Evolutionary conservation across 805 yeast genomes (phyloP).

Genomic region (Schwanniomyces polymorphus): DNA sequence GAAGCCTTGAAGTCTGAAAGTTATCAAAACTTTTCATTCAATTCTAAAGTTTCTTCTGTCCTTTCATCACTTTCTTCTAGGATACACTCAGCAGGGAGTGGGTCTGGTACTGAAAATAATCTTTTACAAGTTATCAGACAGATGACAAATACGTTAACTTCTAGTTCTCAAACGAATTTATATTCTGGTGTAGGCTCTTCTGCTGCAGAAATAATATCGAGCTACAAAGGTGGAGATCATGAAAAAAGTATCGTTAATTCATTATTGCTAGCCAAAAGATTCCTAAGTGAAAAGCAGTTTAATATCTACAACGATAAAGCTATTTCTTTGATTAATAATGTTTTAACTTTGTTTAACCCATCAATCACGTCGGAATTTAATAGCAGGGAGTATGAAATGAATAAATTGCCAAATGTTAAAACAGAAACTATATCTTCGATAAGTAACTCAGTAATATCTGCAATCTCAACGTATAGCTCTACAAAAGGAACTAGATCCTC

Average conservation of each 20-base stretch:
- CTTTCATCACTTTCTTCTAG: slow-evolving; percentile 30
- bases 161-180: slow-evolving; percentile 11
- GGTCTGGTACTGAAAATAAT: slow-evolving; percentile 20
- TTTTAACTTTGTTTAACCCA: slow-evolving; percentile 16
- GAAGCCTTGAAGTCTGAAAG: slow-evolving; percentile 18
- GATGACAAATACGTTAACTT: slow-evolving; percentile 34
- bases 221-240: slow-evolving; percentile 21
- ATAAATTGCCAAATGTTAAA: slow-evolving; percentile 2
- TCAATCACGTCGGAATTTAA: slow-evolving; percentile 5
- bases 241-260: slow-evolving; percentile 26
- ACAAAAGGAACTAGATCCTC: slow-evolving; percentile 14
- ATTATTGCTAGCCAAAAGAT: slow-evolving; percentile 30
- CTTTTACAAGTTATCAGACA: slow-evolving; percentile 37
- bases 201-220: slow-evolving; percentile 18
- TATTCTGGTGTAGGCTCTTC: slow-evolving; percentile 9
- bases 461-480: slow-evolving; percentile 23
- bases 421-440: slow-evolving; percentile 11
- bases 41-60: slow-evolving; percentile 34
- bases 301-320: slow-evolving; percentile 17
- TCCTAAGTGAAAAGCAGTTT: slow-evolving; percentile 17
- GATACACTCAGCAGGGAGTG: slow-evolving; percentile 18
- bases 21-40: slow-evolving; percentile 6
- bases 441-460: slow-evolving; percentile 19
- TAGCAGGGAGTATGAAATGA: slow-evolving; percentile 1
- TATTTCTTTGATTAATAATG: slow-evolving; percentile 21